These are phyloP conservation scores for Bipolaris oryzae DNA, from an alignment of 2,329 filamentous ascomycete genomes.

Conservation along the genomic window DNA sequence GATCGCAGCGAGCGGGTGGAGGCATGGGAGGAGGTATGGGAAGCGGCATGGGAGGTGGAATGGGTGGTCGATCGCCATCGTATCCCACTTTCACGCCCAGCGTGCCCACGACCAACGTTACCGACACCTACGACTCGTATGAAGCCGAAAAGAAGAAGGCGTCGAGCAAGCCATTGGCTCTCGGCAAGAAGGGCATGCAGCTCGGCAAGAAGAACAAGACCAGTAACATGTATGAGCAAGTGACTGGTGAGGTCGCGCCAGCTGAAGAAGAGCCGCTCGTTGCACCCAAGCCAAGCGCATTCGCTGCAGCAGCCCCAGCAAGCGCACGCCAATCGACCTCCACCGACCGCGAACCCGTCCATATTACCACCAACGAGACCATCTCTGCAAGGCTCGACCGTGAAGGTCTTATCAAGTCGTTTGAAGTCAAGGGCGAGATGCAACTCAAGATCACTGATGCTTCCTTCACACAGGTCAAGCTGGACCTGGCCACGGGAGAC, in stretches of 20 bases:
- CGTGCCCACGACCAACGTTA: conserved; percentile 68
- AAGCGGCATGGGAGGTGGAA: conserved; percentile 47
- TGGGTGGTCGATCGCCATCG: conserved; percentile 72
- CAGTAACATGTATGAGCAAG: conserved; percentile 95
- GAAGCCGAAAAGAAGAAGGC: conserved; percentile 97
- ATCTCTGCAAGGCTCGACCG: conserved; percentile 87
- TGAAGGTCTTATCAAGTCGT: conserved; percentile 83
- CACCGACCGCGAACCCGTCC: conserved; percentile 81
- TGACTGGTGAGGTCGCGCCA: conserved; percentile 83
- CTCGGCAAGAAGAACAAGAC: conserved; percentile 98
- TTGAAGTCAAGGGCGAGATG: conserved; percentile 90
- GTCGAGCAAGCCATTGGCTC: conserved; percentile 75
- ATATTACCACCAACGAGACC: conserved; percentile 86
- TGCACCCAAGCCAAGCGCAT: conserved; percentile 58
- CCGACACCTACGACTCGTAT: conserved; percentile 90
- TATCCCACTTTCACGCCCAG: conserved; percentile 91
- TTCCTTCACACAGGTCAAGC: conserved; percentile 87
- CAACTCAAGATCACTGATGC: conserved; percentile 89
- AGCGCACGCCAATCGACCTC: conserved; percentile 68
- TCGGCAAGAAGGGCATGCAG: conserved; percentile 98
- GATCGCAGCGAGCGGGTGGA: conserved; percentile 64
- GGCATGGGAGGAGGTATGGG: conserved; percentile 40
- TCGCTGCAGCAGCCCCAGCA: conserved; percentile 58
- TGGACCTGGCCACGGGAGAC: conserved; percentile 76
- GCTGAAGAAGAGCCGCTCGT: conserved; percentile 83